These are phyloP conservation scores for Scutellaria barbata DNA, from an alignment of 257 asterid species.

Conservation along the genomic window DNA sequence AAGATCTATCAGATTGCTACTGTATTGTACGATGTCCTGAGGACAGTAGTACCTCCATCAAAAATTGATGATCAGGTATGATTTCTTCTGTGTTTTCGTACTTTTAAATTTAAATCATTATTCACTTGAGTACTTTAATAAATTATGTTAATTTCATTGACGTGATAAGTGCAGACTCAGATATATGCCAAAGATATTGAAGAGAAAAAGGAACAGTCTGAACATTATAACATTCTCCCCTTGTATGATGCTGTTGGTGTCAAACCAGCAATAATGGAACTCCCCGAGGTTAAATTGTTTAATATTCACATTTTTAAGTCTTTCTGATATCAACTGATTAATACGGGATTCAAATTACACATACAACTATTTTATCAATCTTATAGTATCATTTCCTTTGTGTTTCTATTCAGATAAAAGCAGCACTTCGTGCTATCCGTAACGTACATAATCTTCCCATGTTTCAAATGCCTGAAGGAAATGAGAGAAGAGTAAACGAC, in stretches of 20 bases:
- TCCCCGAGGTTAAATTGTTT: conserved; percentile 73
- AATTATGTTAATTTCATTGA: conserved; percentile 19
- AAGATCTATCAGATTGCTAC: conserved; percentile 88
- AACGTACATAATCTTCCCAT: conserved; percentile 69
- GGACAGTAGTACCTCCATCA: conserved; percentile 62
- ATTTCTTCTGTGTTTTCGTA: conserved; percentile 29
- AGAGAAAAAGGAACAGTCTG: conserved; percentile 77
- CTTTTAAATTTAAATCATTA: conserved; percentile 19
- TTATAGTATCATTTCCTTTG: conserved; percentile 22
- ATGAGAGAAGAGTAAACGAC: conserved; percentile 62
- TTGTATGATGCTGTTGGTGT: conserved; percentile 82
- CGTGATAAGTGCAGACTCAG: conserved; percentile 55
- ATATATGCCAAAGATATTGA: conserved; percentile 84
- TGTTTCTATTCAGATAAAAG: conserved; percentile 65
- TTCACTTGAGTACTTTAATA: not conserved
- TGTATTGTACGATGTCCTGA: conserved; percentile 82
- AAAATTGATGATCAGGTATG: conserved; percentile 77
- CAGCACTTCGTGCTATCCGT: conserved; percentile 77
- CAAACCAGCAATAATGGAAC: conserved; percentile 94
- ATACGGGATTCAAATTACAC: conserved; percentile 30
- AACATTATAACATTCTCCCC: conserved; percentile 95
- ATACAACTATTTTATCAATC: conserved; percentile 28
- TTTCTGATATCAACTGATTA: conserved; percentile 4
- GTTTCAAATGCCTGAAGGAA: conserved; percentile 61
- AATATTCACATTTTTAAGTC: conserved; percentile 29